phyloP scores from a whole-genome alignment of 352 stramenopile species.

The Pseudoperonospora humuli region DNA sequence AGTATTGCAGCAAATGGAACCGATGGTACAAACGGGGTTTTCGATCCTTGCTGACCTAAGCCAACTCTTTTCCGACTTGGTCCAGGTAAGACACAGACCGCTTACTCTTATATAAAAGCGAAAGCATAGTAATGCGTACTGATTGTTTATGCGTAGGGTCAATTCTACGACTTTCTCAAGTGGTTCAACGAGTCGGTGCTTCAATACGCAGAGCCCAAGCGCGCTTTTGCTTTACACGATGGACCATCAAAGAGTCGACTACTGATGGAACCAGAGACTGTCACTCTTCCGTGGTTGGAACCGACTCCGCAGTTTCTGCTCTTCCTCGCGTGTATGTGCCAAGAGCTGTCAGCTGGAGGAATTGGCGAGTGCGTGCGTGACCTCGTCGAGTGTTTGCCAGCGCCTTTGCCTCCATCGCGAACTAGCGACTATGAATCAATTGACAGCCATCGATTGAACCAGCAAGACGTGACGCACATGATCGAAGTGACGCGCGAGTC shows the following conservation, averaged over 20 bases:
- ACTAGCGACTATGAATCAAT: conserved; percentile 4
- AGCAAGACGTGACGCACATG: conserved; percentile 62
- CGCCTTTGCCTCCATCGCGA: conserved; percentile 17
- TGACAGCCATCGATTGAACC: conserved; percentile 18
- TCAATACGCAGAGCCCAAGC: conserved; percentile 65
- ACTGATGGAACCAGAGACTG: conserved; percentile 24
- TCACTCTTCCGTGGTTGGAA: conserved; percentile 46
- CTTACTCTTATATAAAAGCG: no score
- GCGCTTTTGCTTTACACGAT: conserved; percentile 29
- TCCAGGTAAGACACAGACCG: conserved; percentile 63
- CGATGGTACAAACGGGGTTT: conserved; percentile 58
- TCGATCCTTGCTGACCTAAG: conserved; percentile 66
- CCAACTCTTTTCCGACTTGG: conserved; percentile 63
- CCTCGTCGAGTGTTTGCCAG: conserved; percentile 63
- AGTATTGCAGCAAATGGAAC: conserved; percentile 70
- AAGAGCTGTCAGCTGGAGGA: conserved; percentile 49
- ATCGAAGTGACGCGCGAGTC: conserved; percentile 66
- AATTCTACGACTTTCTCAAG: conserved; percentile 77
- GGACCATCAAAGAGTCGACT: neutral
- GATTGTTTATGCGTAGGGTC: conserved; percentile 18
- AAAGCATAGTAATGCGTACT: no score
- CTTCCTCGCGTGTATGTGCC: conserved; percentile 63
- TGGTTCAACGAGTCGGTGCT: conserved; percentile 67
- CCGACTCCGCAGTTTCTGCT: conserved; percentile 60
- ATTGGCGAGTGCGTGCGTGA: conserved; percentile 65